A percentile compares a stretch with the other conserved stretches of the same genome.
These are phyloP conservation scores for Apiospora phragmitis DNA, from an alignment of 2,329 filamentous ascomycete species.

Conservation along the genomic window DNA sequence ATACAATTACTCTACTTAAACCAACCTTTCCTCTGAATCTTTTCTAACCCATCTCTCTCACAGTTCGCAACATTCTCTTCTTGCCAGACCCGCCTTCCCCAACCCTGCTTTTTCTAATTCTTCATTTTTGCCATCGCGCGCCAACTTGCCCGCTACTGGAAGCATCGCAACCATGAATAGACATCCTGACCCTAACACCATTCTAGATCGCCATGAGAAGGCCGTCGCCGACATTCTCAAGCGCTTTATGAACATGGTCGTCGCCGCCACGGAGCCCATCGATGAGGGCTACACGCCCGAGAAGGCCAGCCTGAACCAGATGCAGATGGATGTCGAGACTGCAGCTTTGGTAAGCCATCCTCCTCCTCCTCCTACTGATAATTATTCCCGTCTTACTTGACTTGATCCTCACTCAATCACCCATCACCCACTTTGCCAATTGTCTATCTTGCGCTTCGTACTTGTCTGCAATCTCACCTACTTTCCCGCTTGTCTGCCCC, in stretches of 20 bases:
- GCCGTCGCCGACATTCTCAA: slow-evolving; percentile 46
- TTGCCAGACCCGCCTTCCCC: not conserved
- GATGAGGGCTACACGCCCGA: slow-evolving; percentile 35
- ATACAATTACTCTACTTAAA: not conserved
- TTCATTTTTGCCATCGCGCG: no score
- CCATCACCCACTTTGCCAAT: not conserved
- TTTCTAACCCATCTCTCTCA: not conserved
- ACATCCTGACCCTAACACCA: slow-evolving; percentile 12
- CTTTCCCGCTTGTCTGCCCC: no score
- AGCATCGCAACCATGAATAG: not conserved
- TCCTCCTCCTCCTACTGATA: not conserved
- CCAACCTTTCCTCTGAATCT: not conserved
- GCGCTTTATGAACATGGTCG: slow-evolving; percentile 45
- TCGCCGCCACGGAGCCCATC: slow-evolving; percentile 36
- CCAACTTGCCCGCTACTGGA: not conserved
- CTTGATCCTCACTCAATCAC: not conserved
- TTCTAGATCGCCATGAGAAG: slow-evolving; percentile 46
- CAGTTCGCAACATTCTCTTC: not conserved
- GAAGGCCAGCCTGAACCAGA: slow-evolving; percentile 38
- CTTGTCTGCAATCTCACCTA: no score
- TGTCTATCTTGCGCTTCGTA: no score
- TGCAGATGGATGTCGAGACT: slow-evolving; percentile 41
- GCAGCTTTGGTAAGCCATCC: slow-evolving; percentile 34
- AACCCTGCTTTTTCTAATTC: not conserved
- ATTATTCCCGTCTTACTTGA: not conserved